Conservation (phyloP, 305 asterid genomes). For the Solanum chacoense region DNA sequence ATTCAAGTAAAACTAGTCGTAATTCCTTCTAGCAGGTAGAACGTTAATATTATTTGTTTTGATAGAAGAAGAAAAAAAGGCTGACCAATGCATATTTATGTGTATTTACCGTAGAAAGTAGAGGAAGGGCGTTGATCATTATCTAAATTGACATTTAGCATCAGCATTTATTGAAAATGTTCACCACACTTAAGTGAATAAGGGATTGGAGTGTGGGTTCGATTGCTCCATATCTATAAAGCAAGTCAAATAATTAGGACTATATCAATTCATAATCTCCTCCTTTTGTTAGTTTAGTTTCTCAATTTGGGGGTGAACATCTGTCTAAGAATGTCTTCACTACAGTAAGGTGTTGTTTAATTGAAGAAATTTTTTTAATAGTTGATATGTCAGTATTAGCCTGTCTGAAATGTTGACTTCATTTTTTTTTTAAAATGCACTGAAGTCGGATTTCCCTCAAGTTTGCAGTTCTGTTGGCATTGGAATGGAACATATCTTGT, state of each 20-base stretch:
- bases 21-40: background rate
- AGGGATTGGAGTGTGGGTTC: background rate
- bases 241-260: background rate
- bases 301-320: background rate
- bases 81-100: background rate
- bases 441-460: no score
- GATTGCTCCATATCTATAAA: background rate
- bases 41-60: background rate
- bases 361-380: background rate
- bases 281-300: background rate
- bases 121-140: background rate
- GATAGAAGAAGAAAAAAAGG: background rate
- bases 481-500: background rate
- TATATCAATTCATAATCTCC: background rate
- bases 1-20: background rate
- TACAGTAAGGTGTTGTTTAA: background rate
- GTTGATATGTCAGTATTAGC: background rate
- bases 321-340: background rate
- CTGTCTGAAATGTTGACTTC: background rate
- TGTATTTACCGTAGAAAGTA: background rate
- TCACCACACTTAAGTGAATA: background rate
- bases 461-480: background rate
- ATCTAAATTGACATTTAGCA: background rate
- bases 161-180: background rate
- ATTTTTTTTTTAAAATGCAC: no score